These are phyloP conservation scores for Penicillium sp. DNA, from an alignment of 2,329 filamentous ascomycete genomes.

Conservation along the genomic window DNA sequence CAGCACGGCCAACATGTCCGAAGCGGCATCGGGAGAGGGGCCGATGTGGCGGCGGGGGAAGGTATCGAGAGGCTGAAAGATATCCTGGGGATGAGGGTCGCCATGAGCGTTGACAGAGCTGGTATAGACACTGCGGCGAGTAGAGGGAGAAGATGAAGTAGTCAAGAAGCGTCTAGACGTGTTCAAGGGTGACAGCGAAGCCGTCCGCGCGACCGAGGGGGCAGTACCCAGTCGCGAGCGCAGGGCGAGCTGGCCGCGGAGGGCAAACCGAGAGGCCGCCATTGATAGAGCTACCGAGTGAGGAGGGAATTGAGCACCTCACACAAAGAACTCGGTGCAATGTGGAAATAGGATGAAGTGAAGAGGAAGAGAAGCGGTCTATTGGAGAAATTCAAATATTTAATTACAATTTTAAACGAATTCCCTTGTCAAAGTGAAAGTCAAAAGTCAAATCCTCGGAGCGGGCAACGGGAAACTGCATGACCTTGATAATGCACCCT, in stretches of 20 bases:
- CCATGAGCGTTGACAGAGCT: constrained; percentile 88
- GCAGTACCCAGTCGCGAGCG: constrained; percentile 27
- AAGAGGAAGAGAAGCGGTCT: background rate
- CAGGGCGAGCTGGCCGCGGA: constrained; percentile 34
- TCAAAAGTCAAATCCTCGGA: constrained; percentile 4
- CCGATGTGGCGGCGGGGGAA: constrained; percentile 86
- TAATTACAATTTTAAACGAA: constrained; percentile 4
- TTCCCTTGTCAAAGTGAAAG: background rate
- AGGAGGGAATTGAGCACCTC: constrained; percentile 5
- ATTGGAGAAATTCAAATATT: constrained; percentile 9
- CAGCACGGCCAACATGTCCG: constrained; percentile 73
- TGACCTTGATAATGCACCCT: background rate
- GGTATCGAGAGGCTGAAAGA: constrained; percentile 49
- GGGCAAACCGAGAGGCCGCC: constrained; percentile 34
- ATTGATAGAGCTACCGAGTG: constrained; percentile 20
- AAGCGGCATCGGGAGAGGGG: constrained; percentile 62
- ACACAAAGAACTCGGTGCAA: constrained; percentile 1
- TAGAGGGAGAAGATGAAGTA: constrained; percentile 16
- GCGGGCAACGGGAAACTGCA: constrained; percentile 16
- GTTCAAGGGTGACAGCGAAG: constrained; percentile 28
- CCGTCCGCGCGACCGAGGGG: constrained; percentile 21
- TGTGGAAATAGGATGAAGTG: background rate
- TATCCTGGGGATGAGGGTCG: constrained; percentile 34
- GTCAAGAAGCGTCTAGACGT: constrained; percentile 29
- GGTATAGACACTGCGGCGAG: constrained; percentile 62